These are phyloP conservation scores for Botryotinia calthae DNA, from an alignment of 2,329 filamentous ascomycete species.

Conservation along the genomic window DNA sequence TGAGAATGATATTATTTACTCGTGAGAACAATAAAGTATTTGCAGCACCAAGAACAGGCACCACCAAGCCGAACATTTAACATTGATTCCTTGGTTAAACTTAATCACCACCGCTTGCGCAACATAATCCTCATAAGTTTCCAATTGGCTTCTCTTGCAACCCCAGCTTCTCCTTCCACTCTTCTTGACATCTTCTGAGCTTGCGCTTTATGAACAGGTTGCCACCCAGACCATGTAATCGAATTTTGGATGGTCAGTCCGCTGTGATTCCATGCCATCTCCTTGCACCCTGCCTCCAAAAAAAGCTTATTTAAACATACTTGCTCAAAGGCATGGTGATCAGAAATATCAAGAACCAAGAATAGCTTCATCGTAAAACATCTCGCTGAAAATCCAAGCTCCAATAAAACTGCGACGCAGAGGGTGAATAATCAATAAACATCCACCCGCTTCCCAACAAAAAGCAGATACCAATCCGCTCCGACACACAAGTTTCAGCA, in stretches of 20 bases:
- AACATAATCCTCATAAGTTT: slow-evolving; percentile 40
- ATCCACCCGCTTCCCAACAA: background rate
- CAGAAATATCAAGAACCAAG: background rate
- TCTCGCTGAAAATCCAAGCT: background rate
- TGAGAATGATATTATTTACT: background rate
- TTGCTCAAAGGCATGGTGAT: background rate
- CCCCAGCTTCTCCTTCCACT: slow-evolving; percentile 96
- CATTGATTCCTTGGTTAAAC: background rate
- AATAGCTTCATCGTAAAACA: background rate
- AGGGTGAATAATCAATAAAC: background rate
- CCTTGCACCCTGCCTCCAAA: too few relatives aligned
- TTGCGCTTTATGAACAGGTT: slow-evolving; percentile 81
- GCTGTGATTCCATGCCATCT: background rate
- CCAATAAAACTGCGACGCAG: background rate
- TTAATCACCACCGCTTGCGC: background rate
- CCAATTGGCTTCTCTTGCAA: slow-evolving; percentile 73
- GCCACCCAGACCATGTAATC: slow-evolving; percentile 61
- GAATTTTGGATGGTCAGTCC: background rate
- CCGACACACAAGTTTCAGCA: background rate
- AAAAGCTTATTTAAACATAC: background rate
- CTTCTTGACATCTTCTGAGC: slow-evolving; percentile 70
- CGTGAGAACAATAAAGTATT: background rate
- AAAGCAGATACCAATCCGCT: background rate
- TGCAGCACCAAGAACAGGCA: background rate
- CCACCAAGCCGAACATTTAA: background rate